phyloP scores from a whole-genome alignment of 768 basidiomycete genomes.

The Cyclocybe aegerita region DNA sequence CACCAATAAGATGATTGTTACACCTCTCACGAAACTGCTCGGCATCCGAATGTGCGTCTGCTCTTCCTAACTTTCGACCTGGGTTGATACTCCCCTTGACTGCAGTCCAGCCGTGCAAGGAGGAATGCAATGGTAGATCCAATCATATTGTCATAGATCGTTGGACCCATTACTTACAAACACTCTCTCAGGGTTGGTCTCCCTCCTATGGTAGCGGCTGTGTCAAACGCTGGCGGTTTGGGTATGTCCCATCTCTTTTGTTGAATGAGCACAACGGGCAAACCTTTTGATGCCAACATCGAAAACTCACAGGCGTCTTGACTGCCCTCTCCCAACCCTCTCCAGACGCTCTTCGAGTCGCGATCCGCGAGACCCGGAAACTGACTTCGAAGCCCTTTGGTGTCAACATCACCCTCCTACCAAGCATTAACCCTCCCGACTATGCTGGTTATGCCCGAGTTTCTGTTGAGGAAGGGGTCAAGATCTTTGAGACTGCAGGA shows the following conservation, averaged over 20 bases:
- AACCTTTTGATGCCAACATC: not conserved
- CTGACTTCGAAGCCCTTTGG: conserved; percentile 78
- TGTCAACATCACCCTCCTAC: conserved; percentile 85
- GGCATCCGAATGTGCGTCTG: conserved; percentile 61
- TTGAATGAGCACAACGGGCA: not conserved
- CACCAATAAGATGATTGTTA: conserved; percentile 41
- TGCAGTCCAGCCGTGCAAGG: conserved; percentile 79
- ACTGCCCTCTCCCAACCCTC: conserved; percentile 88
- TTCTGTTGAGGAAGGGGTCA: conserved; percentile 85
- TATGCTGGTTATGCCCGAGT: conserved; percentile 82
- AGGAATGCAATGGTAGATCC: conserved; percentile 82
- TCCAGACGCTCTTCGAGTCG: conserved; percentile 76
- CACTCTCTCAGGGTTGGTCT: conserved; percentile 67
- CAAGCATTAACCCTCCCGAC: conserved; percentile 87
- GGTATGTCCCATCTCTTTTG: conserved; percentile 42
- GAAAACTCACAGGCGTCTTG: conserved; percentile 54
- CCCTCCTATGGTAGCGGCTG: conserved; percentile 71
- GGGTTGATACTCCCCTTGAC: conserved; percentile 2
- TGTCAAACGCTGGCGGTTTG: conserved; percentile 82
- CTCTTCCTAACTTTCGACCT: not conserved
- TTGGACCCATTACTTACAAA: not conserved
- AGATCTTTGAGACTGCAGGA: conserved; percentile 90
- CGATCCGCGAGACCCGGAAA: conserved; percentile 75
- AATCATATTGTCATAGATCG: not conserved
- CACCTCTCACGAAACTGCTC: conserved; percentile 62